Base-by-base conservation (phyloP, 164 flowering plant genomes). In the Aristolochia fimbriata region DNA sequence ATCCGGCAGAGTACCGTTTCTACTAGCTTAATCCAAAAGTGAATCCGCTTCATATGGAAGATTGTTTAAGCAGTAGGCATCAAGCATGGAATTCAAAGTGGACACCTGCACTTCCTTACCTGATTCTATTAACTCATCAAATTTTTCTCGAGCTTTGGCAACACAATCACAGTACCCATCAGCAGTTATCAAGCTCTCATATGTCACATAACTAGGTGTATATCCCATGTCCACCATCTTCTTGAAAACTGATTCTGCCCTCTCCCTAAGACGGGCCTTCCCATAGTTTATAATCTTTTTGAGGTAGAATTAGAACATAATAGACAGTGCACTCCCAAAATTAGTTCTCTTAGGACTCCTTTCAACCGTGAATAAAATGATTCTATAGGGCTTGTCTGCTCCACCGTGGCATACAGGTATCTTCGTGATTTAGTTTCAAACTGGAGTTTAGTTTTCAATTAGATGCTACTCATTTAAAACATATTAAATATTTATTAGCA, bases 211-310 rank as follows among this genome's bases (percentile, higher is more conserved):
- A 75, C 80, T 88, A 30, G 99, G 97, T 2, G 62, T 54, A 65
- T 82, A 85, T 24, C 80, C 79, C 85, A 90, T 77, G 9, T 76
- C 81, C 47, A 20, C 67, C 85, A 93, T 77, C 74, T 76, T 82
- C 47, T 70, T 50, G 33, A 75, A 81, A 23, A 78, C 72, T 19
- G 60, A 25, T 66, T 90, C 99, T 13, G 92, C 94, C 68, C 77
- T 86, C 55, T 87, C 97, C 57, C 78, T 74, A 20, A 79, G 89
- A 49, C 97, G 75, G 21, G 97, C 99, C 73, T 90, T 93, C 60
- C 99, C 99, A 66, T 88, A 93, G 62, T 82, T 90, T 16, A 74
- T 65, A 51, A 93, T 93, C 97, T 90, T 90, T 31, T n/a, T n/a
- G n/a, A n/a, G n/a, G n/a, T n/a, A n/a, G n/a, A n/a, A n/a, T n/a